Evolutionary conservation across 2,329 filamentous ascomycete species (phyloP).

Genomic region (Aurifilum marmelostoma): DNA sequence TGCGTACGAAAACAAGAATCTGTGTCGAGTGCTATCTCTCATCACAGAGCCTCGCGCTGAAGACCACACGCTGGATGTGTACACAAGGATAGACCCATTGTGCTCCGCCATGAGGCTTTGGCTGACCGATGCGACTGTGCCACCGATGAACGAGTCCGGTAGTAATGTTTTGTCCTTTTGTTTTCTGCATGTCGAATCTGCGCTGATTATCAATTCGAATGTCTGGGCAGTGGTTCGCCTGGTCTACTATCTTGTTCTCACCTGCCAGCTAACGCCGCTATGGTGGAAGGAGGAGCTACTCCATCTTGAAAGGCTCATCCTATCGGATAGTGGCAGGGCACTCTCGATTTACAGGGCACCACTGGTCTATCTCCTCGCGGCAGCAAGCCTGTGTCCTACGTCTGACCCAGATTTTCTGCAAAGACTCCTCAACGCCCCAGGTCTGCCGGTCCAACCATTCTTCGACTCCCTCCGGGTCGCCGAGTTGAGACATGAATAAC

Average conservation of each 20-base stretch:
- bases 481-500: background rate
- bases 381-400: background rate
- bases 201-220: background rate
- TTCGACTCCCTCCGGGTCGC: background rate
- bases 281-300: background rate
- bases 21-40: background rate
- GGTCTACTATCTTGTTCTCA: background rate
- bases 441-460: background rate
- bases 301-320: background rate
- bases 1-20: background rate
- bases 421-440: background rate
- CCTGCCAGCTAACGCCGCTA: background rate
- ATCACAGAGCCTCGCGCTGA: background rate
- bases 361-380: background rate
- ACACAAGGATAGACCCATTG: background rate
- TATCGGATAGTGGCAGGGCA: background rate
- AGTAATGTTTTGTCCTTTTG: background rate
- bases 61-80: background rate
- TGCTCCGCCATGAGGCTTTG: background rate
- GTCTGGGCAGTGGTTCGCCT: background rate
- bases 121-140: background rate
- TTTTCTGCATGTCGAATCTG: background rate
- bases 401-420: background rate
- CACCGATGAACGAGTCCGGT: background rate
- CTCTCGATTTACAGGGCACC: background rate